Percentiles rank a stretch among this genome's conserved stretches.
phyloP scores from a whole-genome alignment of 371 early-diverging fungal species.

The Syncephalis plumigaleata region DNA sequence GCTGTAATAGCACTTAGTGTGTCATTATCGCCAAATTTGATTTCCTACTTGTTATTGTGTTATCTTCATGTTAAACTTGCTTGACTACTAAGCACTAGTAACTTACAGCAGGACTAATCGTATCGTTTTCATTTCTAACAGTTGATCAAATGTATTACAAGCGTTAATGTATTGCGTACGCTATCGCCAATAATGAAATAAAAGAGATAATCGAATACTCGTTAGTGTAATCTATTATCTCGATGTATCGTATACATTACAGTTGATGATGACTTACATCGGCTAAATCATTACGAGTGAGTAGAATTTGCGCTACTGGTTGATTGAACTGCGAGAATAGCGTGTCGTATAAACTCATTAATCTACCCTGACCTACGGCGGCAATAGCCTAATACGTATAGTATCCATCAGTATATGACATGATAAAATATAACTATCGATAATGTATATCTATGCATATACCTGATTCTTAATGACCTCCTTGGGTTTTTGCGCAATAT shows the following conservation, averaged over 20 bases:
- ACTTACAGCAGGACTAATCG: conserved; percentile 54
- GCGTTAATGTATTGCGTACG: conserved; percentile 89
- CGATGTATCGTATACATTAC: not conserved
- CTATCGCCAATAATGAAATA: conserved; percentile 18
- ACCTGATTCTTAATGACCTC: conserved; percentile 71
- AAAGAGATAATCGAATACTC: not conserved
- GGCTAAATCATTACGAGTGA: conserved; percentile 78
- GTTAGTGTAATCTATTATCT: too few relatives aligned
- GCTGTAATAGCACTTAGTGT: conserved; percentile 90
- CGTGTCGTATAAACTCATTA: conserved; percentile 89
- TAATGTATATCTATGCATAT: too few relatives aligned
- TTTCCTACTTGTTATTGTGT: conserved; percentile 35
- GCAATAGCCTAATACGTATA: conserved; percentile 59
- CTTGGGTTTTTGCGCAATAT: conserved; percentile 56
- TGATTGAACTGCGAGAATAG: conserved; percentile 81
- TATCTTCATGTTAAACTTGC: not conserved
- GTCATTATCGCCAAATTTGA: conserved; percentile 94
- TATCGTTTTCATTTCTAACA: conserved; percentile 87
- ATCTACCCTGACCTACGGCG: conserved; percentile 86
- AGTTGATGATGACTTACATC: conserved; percentile 41
- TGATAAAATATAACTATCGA: too few relatives aligned
- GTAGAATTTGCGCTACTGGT: conserved; percentile 81
- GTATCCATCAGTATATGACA: not conserved
- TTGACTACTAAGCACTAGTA: not conserved
- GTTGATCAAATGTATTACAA: conserved; percentile 73